phyloP scores from a whole-genome alignment of 2,329 filamentous ascomycete species.

The Akanthomyces muscarius region DNA sequence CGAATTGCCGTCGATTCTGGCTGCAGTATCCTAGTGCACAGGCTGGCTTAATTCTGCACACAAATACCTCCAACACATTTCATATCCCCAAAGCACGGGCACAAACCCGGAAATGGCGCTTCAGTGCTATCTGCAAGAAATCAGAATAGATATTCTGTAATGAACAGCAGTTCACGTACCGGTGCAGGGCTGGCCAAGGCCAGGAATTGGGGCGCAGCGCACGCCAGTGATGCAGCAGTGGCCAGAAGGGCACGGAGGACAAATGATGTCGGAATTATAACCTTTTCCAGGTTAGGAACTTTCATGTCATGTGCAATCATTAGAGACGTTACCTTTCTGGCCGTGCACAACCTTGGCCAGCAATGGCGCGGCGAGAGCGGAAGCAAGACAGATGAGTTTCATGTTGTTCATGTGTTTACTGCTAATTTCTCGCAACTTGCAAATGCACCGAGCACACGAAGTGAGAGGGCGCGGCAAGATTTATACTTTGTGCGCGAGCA shows the following conservation, averaged over 20 bases:
- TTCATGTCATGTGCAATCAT: neutral
- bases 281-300: neutral
- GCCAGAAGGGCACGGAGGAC: neutral
- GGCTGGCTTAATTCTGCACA: neutral
- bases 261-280: neutral
- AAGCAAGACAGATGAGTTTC: neutral
- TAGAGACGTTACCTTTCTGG: neutral
- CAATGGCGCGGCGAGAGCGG: neutral
- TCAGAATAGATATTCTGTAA: neutral
- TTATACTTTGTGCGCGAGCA: neutral
- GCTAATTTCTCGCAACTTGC: neutral
- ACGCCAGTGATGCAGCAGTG: constrained; percentile 3
- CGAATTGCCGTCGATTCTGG: neutral
- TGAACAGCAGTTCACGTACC: neutral
- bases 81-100: neutral
- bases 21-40: no score
- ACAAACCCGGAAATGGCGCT: constrained; percentile 8
- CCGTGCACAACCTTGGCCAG: neutral
- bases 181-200: constrained; percentile 4
- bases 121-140: neutral
- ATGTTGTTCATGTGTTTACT: neutral
- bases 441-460: no score
- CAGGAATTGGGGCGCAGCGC: neutral
- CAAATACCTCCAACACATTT: neutral
- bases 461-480: neutral